Evolutionary conservation across 441 rosid species (phyloP).

Genomic region (Eruca vesicaria): DNA sequence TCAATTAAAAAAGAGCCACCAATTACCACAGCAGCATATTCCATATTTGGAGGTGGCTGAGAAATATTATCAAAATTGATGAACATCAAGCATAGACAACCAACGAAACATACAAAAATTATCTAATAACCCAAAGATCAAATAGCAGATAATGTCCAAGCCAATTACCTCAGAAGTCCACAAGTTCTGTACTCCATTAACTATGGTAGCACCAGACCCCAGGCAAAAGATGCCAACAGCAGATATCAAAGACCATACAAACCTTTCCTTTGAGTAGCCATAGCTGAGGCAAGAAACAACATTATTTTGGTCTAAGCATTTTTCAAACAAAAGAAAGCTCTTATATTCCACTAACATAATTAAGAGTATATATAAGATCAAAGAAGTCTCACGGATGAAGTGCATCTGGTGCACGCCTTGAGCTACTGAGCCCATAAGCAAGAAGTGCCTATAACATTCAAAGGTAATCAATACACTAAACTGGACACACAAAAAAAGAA

Average conservation of each 20-base stretch:
- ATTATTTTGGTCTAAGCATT: slow-evolving; percentile 18
- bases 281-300: slow-evolving; percentile 53
- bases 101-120: not conserved
- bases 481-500: not conserved
- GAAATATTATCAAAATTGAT: no score
- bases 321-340: slow-evolving; percentile 17
- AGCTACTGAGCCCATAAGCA: slow-evolving; percentile 97
- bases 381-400: slow-evolving; percentile 81
- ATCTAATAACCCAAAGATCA: slow-evolving; percentile 2
- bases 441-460: slow-evolving; percentile 78
- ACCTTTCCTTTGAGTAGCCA: slow-evolving; percentile 98
- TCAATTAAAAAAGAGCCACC: slow-evolving; percentile 95
- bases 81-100: slow-evolving; percentile 8
- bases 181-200: slow-evolving; percentile 90
- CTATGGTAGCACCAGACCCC: slow-evolving; percentile 98
- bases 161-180: slow-evolving; percentile 70
- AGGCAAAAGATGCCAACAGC: slow-evolving; percentile 99
- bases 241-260: slow-evolving; percentile 99
- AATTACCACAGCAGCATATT: no score
- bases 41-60: no score
- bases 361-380: not conserved
- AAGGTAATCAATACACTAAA: slow-evolving; percentile 36
- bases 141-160: not conserved
- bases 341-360: not conserved
- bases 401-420: slow-evolving; percentile 99